Conservation (phyloP, 2,329 filamentous ascomycete genomes). For the Magnaporthales sp. region DNA sequence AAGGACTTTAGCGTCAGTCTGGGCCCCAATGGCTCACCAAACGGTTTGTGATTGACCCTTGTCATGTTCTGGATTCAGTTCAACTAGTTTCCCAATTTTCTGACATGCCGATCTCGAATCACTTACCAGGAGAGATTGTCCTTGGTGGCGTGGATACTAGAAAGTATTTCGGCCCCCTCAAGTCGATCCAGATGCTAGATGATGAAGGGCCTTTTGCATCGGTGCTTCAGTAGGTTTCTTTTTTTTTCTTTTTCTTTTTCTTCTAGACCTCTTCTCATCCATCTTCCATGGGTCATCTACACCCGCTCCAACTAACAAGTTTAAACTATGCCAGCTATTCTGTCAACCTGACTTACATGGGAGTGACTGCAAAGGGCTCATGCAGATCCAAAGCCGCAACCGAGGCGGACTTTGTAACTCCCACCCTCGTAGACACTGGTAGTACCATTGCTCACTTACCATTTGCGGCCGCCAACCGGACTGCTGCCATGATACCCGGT, state of each 20-base stretch:
- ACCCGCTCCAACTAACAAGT: no score
- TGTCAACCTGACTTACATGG: conserved; percentile 7
- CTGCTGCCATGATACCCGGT: conserved; percentile 4
- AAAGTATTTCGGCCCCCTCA: conserved; percentile 6
- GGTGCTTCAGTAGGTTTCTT: not conserved
- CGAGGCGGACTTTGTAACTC: not conserved
- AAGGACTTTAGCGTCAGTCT: conserved; percentile 7
- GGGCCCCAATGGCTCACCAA: not conserved
- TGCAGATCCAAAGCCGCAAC: conserved; percentile 3
- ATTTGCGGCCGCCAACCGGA: conserved; percentile 6
- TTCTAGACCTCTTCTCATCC: not conserved
- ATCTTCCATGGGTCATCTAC: no score
- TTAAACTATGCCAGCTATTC: conserved; percentile 6
- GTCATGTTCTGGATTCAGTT: not conserved
- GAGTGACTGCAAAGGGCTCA: not conserved
- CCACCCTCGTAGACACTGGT: conserved; percentile 6
- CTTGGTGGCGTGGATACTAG: conserved; percentile 7
- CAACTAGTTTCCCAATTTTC: not conserved
- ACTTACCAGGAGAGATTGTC: conserved; percentile 2
- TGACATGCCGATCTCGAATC: no score
- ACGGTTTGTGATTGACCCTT: not conserved
- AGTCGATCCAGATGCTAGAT: conserved; percentile 2
- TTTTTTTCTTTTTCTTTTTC: not conserved
- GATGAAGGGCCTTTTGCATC: not conserved
- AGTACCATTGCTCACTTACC: conserved; percentile 4